phyloP scores from a whole-genome alignment of 139 green algal genomes.

The Coelastrella sp. region DNA sequence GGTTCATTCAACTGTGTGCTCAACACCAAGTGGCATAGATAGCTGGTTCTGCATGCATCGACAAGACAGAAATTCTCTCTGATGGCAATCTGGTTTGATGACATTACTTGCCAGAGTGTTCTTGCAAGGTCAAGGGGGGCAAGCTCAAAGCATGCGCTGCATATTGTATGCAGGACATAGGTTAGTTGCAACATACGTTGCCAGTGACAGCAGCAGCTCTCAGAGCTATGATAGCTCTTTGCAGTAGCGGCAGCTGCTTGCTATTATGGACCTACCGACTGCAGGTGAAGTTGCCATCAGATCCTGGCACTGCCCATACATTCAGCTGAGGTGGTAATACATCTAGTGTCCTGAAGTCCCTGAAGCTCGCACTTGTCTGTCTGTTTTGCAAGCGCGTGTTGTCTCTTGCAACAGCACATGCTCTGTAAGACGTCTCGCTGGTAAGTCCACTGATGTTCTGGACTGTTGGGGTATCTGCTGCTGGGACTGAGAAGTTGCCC shows the following conservation, averaged over 20 bases:
- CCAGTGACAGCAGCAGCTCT: no score
- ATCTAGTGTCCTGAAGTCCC: constrained; percentile 51
- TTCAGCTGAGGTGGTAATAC: constrained; percentile 42
- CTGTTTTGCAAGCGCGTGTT: constrained; percentile 48
- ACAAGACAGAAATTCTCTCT: not conserved
- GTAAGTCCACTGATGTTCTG: constrained; percentile 36
- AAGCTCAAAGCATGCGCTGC: no score
- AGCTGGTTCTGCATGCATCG: constrained; percentile 10
- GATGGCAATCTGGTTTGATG: no score
- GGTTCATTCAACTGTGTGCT: constrained; percentile 44
- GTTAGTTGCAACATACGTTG: no score
- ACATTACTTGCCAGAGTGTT: no score
- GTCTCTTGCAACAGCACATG: constrained; percentile 57
- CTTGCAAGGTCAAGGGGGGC: no score
- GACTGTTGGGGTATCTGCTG: not conserved
- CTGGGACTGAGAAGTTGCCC: constrained; percentile 14
- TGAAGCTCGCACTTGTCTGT: constrained; percentile 2
- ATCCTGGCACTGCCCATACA: not conserved
- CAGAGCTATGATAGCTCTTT: not conserved
- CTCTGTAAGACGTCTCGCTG: constrained; percentile 37
- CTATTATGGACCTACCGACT: not conserved
- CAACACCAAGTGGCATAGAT: constrained; percentile 37
- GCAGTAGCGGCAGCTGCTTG: not conserved
- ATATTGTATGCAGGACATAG: no score
- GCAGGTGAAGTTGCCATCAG: constrained; percentile 52